phyloP scores from a whole-genome alignment of 2,329 filamentous ascomycete genomes.

The Fusarium albosuccineum region DNA sequence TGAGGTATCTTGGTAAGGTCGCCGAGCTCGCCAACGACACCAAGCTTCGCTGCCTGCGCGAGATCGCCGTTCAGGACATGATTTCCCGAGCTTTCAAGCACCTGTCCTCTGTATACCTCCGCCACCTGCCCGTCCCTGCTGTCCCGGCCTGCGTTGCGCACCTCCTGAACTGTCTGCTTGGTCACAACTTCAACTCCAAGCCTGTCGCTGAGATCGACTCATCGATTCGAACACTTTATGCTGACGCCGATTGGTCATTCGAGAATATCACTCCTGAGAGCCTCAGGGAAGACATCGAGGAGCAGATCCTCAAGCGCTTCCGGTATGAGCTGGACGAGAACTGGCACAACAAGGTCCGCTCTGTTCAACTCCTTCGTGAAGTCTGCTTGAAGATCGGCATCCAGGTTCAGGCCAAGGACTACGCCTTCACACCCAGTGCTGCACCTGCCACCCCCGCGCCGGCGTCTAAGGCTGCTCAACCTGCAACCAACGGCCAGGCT shows the following conservation, averaged over 20 bases:
- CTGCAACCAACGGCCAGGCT: slow-evolving; percentile 55
- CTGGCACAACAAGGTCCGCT: slow-evolving; percentile 77
- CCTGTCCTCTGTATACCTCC: slow-evolving; percentile 82
- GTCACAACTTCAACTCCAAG: slow-evolving; percentile 79
- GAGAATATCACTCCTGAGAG: slow-evolving; percentile 81
- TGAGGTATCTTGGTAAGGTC: slow-evolving; percentile 92
- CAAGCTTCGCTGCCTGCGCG: slow-evolving; percentile 81
- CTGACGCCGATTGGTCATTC: slow-evolving; percentile 85
- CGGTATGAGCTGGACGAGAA: slow-evolving; percentile 77
- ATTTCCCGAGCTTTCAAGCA: slow-evolving; percentile 97
- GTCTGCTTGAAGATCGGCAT: slow-evolving; percentile 89
- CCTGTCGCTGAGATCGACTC: slow-evolving; percentile 84
- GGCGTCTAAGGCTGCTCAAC: slow-evolving; percentile 47
- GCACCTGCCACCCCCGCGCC: slow-evolving; percentile 45
- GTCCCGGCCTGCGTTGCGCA: slow-evolving; percentile 85
- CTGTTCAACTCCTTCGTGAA: slow-evolving; percentile 89
- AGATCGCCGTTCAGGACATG: slow-evolving; percentile 90
- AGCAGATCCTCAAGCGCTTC: slow-evolving; percentile 80
- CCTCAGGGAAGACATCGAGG: slow-evolving; percentile 76
- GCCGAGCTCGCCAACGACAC: slow-evolving; percentile 77
- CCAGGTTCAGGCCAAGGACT: slow-evolving; percentile 81
- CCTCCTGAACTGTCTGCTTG: slow-evolving; percentile 93
- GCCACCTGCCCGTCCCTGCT: slow-evolving; percentile 82
- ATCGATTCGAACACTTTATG: slow-evolving; percentile 79
- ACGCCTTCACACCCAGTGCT: slow-evolving; percentile 52